These are phyloP conservation scores for Oryza meyeriana DNA, from an alignment of 176 grass and related monocot species.

Conservation along the genomic window DNA sequence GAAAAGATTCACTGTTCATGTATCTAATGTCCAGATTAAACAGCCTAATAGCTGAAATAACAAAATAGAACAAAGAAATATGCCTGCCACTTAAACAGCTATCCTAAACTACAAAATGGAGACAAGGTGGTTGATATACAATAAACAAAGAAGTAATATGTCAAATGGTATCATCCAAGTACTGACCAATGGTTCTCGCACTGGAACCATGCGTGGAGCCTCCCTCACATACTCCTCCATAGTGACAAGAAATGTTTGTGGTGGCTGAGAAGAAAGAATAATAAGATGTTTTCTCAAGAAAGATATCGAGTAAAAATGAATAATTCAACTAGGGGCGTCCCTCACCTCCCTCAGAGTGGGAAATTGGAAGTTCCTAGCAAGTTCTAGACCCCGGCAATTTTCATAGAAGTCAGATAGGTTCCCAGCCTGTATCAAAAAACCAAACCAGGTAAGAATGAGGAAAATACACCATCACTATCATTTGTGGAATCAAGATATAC, in stretches of 20 bases:
- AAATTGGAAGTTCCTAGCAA: constrained; percentile 98
- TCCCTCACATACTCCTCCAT: constrained; percentile 99
- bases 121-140: background rate
- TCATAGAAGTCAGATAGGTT: constrained; percentile 97
- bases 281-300: constrained; percentile 27
- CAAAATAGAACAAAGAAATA: background rate
- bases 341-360: constrained; percentile 95
- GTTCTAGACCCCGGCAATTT: constrained; percentile 87
- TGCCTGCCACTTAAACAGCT: background rate
- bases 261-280: constrained; percentile 60
- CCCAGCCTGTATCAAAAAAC: constrained; percentile 71
- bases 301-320: constrained; percentile 17
- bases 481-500: background rate
- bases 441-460: background rate
- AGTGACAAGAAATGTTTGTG: constrained; percentile 94
- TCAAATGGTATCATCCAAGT: background rate
- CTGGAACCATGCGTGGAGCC: constrained; percentile 84
- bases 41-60: background rate
- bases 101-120: background rate
- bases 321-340: background rate
- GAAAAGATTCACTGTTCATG: background rate
- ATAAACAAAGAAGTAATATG: background rate
- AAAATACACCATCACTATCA: background rate
- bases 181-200: constrained; percentile 85
- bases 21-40: background rate